Percentiles rank a stretch among this genome's conserved stretches.
phyloP scores from a whole-genome alignment of 2,329 filamentous ascomycete genomes.

The Clonostachys byssicola region DNA sequence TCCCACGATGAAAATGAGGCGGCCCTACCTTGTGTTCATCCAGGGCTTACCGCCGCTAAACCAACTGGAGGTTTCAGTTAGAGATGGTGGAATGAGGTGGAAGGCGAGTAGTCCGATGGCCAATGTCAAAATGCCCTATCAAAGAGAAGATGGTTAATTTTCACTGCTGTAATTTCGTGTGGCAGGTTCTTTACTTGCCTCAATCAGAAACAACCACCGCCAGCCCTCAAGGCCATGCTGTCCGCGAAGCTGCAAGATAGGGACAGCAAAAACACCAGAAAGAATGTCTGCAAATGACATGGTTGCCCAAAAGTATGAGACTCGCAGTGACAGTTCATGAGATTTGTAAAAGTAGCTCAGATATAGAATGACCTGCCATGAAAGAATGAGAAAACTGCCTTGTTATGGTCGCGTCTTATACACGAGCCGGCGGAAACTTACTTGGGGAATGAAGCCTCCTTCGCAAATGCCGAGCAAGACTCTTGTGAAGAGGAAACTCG shows the following conservation, averaged over 20 bases:
- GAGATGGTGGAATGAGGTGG: constrained; percentile 21
- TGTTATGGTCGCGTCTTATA: neutral
- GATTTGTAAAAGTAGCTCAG: constrained; percentile 18
- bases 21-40: constrained; percentile 8
- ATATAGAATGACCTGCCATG: constrained; percentile 16
- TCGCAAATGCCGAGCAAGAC: constrained; percentile 27
- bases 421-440: neutral
- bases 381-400: constrained; percentile 3
- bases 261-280: constrained; percentile 13
- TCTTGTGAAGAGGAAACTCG: constrained; percentile 23
- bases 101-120: constrained; percentile 15
- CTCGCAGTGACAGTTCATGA: constrained; percentile 14
- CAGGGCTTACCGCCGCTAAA: constrained; percentile 15
- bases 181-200: constrained; percentile 24
- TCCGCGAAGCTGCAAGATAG: constrained; percentile 15
- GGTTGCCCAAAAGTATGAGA: constrained; percentile 16
- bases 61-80: constrained; percentile 42
- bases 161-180: neutral
- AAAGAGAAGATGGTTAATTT: neutral
- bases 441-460: constrained; percentile 40
- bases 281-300: constrained; percentile 12
- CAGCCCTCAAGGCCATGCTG: constrained; percentile 13
- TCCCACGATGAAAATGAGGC: constrained; percentile 35
- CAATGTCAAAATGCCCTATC: constrained; percentile 10
- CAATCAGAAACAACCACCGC: constrained; percentile 39